Evolutionary conservation across 441 rosid species (phyloP).

Genomic region (Manihot esculenta): DNA sequence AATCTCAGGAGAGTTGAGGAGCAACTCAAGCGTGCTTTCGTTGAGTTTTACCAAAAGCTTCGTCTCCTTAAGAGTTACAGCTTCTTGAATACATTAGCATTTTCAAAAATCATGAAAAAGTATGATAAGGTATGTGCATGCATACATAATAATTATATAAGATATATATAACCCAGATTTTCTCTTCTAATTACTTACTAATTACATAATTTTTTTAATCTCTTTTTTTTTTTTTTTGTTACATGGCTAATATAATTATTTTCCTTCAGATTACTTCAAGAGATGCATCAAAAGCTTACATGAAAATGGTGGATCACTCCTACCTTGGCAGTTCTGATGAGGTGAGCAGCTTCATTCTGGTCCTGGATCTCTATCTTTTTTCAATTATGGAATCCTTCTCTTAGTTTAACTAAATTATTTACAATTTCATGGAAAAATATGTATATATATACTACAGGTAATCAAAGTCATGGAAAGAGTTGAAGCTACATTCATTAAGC

Average conservation of each 20-base stretch:
- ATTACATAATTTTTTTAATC: no score
- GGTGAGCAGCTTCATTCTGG: constrained; percentile 25
- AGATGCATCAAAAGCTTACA: constrained; percentile 55
- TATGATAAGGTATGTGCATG: constrained; percentile 55
- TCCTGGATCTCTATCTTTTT: no score
- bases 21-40: constrained; percentile 52
- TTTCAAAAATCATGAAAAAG: constrained; percentile 77
- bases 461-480: constrained; percentile 65
- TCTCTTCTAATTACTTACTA: no score
- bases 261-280: constrained; percentile 59
- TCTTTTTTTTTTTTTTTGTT: no score
- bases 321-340: constrained; percentile 65
- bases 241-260: background rate
- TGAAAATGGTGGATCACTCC: constrained; percentile 74
- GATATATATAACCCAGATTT: no score
- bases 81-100: constrained; percentile 61
- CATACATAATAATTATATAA: no score
- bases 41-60: constrained; percentile 65
- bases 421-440: background rate
- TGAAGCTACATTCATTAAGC: constrained; percentile 74
- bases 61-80: constrained; percentile 68
- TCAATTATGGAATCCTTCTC: no score
- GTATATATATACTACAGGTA: constrained; percentile 31
- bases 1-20: constrained; percentile 57
- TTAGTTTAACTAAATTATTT: background rate